Evolutionary conservation across 768 basidiomycete genomes (phyloP).

Genomic region (Xerocomus potaroensis): DNA sequence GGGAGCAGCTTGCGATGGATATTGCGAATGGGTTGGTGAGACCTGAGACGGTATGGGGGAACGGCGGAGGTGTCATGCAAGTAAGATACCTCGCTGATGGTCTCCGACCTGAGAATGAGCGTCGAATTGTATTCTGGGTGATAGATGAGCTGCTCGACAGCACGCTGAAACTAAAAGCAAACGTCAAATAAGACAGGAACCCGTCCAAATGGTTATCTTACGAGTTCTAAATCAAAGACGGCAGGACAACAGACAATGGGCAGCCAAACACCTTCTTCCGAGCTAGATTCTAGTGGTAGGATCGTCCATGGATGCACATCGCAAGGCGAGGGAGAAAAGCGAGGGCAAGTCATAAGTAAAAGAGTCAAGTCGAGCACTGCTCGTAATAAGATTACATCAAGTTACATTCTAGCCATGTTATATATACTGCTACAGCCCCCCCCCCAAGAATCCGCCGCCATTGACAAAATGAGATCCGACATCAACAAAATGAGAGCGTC

Average conservation of each 20-base stretch:
- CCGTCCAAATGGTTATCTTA: slow-evolving; percentile 23
- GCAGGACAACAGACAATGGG: slow-evolving; percentile 41
- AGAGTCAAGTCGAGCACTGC: slow-evolving; percentile 9
- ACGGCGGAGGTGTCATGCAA: slow-evolving; percentile 34
- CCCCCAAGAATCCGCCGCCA: slow-evolving; percentile 5
- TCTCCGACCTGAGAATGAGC: slow-evolving; percentile 82
- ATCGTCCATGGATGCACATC: not conserved
- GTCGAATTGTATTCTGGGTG: slow-evolving; percentile 95
- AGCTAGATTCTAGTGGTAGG: not conserved
- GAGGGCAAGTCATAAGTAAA: slow-evolving; percentile 10
- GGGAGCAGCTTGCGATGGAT: slow-evolving; percentile 72
- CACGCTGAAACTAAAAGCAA: slow-evolving; percentile 62
- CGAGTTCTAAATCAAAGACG: slow-evolving; percentile 41
- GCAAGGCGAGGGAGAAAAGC: slow-evolving; percentile 23
- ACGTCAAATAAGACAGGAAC: not conserved
- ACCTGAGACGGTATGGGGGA: slow-evolving; percentile 27
- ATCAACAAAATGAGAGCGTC: slow-evolving; percentile 26
- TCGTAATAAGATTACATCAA: slow-evolving; percentile 14
- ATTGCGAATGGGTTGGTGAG: slow-evolving; percentile 40
- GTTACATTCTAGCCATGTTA: slow-evolving; percentile 9
- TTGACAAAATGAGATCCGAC: slow-evolving; percentile 16
- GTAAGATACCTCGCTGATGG: slow-evolving; percentile 30
- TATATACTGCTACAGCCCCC: not conserved
- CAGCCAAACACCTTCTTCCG: slow-evolving; percentile 16
- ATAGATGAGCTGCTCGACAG: slow-evolving; percentile 67